Conservation (phyloP, 805 yeast species). For the Metschnikowia reukaufii region DNA sequence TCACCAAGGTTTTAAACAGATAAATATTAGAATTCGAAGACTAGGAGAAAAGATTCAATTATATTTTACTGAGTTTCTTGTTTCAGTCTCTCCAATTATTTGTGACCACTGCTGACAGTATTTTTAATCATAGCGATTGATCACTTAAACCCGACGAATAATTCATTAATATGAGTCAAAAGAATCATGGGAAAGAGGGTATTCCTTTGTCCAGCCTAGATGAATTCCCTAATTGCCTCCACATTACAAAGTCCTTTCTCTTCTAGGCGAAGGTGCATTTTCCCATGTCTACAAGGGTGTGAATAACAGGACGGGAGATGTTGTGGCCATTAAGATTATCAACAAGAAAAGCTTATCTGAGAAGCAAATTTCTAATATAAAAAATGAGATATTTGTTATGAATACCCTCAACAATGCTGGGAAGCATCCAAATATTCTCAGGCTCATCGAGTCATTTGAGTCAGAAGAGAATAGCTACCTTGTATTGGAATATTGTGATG, state of each 20-base stretch:
- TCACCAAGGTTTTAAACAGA: no score
- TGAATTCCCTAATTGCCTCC: conserved; percentile 37
- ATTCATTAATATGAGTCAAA: background rate
- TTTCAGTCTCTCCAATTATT: no score
- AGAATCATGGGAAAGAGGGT: background rate
- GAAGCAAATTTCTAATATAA: conserved; percentile 63
- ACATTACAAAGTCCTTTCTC: conserved; percentile 45
- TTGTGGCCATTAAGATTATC: conserved; percentile 60
- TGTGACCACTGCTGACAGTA: no score
- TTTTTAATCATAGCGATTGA: background rate
- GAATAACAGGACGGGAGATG: conserved; percentile 35
- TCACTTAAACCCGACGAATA: background rate
- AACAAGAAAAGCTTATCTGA: conserved; percentile 66
- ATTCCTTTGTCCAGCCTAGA: conserved; percentile 10
- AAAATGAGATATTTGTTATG: conserved; percentile 79
- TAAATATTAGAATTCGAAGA: no score
- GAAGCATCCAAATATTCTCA: conserved; percentile 62
- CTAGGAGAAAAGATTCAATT: no score
- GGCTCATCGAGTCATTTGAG: conserved; percentile 65
- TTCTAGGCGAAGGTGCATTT: conserved; percentile 82
- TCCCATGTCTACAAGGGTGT: conserved; percentile 68
- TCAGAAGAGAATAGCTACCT: conserved; percentile 61
- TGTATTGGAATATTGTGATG: conserved; percentile 69
- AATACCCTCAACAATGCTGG: conserved; percentile 45
- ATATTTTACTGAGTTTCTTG: no score